Percentiles rank a stretch among this genome's conserved stretches.
Conservation (phyloP, 1,284 basidiomycete genomes). For the Microbotryum saponariae region DNA sequence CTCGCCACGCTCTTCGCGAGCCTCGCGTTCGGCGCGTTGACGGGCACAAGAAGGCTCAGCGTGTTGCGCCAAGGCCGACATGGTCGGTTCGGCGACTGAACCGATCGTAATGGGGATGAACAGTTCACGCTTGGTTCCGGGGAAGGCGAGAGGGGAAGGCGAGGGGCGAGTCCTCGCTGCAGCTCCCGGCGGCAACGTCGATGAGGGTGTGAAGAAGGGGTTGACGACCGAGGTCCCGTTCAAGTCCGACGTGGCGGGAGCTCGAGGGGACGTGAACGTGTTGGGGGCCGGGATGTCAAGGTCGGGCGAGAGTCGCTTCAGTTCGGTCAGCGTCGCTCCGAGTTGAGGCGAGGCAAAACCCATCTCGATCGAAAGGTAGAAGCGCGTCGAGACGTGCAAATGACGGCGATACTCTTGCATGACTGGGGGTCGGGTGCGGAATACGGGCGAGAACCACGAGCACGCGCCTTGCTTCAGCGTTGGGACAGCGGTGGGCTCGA, state of each 20-base stretch:
- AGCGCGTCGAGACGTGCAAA: slow-evolving; percentile 41
- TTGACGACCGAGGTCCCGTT: slow-evolving; percentile 32
- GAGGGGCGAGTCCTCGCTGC: not conserved
- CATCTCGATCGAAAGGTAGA: slow-evolving; percentile 39
- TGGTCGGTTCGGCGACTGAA: slow-evolving; percentile 43
- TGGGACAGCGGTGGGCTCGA: slow-evolving; percentile 34
- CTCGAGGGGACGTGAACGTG: slow-evolving; percentile 27
- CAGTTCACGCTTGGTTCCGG: slow-evolving; percentile 39
- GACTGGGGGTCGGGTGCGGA: slow-evolving; percentile 33
- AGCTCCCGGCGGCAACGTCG: slow-evolving; percentile 3
- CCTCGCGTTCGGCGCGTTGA: slow-evolving; percentile 24
- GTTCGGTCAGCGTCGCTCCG: slow-evolving; percentile 23
- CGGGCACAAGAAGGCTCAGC: slow-evolving; percentile 8
- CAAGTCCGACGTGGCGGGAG: slow-evolving; percentile 35
- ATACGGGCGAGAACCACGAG: slow-evolving; percentile 38
- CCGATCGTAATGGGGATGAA: slow-evolving; percentile 45
- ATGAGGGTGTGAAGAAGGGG: slow-evolving; percentile 25
- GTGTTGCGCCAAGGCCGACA: slow-evolving; percentile 23
- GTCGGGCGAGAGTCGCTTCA: slow-evolving; percentile 28
- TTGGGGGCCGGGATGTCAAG: slow-evolving; percentile 31
- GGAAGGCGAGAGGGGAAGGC: slow-evolving; percentile 30
- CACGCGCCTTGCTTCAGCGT: slow-evolving; percentile 36
- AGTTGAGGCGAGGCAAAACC: slow-evolving; percentile 35
- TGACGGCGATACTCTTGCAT: slow-evolving; percentile 33
- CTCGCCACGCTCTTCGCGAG: slow-evolving; percentile 30